Evolutionary conservation across 192 early-diverging fungal genomes (phyloP), one percentile per base, ranked within the genome.

Genomic region (Gigaspora rosea): DNA sequence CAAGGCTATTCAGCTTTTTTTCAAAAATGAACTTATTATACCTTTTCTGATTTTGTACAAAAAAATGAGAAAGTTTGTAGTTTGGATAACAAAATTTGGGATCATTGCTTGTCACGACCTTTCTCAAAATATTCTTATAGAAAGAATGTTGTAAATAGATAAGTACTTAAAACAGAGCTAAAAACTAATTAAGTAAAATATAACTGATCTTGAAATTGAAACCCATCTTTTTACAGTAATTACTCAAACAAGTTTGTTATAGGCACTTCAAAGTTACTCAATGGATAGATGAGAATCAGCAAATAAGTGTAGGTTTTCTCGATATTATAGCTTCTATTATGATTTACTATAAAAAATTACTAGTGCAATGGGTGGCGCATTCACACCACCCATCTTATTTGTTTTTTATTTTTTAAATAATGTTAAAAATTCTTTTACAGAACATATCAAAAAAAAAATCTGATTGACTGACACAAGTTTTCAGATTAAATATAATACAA

Each of bases 51-150:
- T 27, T 27, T 27, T 27, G 27, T 27, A 1, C 27, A 27, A 27
- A 27, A 27, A 1, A 1, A 27, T 27, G 27, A 27, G 27, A 27
- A 27, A 20, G 51, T 75, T 5, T 13, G 15, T 13, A 2, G 13
- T 22, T 36, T 65, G 1, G 20, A 75, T 50, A 13, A 48, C 9
- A 47, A 75, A 18, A 20, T 50, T 33, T 62, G 20, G 59, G 16
- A 12, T 16, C 73, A 20, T 54, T 62, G 12, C 61, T 75, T 49
- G 7, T 64, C 22, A 75, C n/a, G 22, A 46, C 73, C 12, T 64
- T 75, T 46, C 32, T 75, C 10, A 75, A 64, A 75, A 27, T 33
- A 32, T 46, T 75, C 16, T 63, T 75, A 33, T 75, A 59, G 73
- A 49, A 47, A 48, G 20, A 64, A 49, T 1, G 41, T 4, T n/a